A percentile compares a stretch with the other conserved stretches of the same genome.
These are phyloP conservation scores for Lodderomyces elongisporus DNA, from an alignment of 1,139 yeast genomes.

Conservation along the genomic window DNA sequence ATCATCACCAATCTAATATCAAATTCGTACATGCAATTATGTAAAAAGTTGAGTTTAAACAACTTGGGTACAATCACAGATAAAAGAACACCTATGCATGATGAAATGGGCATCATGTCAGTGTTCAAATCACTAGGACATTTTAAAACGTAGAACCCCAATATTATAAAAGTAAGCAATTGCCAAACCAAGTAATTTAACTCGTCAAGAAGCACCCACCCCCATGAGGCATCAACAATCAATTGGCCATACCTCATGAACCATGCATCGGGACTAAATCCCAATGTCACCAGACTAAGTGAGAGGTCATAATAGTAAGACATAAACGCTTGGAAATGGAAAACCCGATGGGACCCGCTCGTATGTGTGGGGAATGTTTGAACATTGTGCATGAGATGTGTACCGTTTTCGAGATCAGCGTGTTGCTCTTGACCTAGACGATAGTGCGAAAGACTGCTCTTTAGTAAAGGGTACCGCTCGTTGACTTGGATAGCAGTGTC, in stretches of 20 bases:
- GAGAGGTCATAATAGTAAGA: conserved; percentile 18
- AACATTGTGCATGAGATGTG: not conserved
- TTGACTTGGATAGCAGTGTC: conserved; percentile 2
- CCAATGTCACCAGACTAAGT: conserved; percentile 6
- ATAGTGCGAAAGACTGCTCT: conserved; percentile 10
- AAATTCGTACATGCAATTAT: conserved; percentile 6
- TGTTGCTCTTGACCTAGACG: conserved; percentile 3
- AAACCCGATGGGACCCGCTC: not conserved
- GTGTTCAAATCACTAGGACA: too few species aligned
- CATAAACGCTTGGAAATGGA: conserved; percentile 18
- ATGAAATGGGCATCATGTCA: too few species aligned
- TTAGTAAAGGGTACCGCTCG: conserved; percentile 11
- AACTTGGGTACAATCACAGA: conserved; percentile 10
- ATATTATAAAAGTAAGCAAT: conserved; percentile 6
- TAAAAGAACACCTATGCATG: too few species aligned
- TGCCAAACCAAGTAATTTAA: conserved; percentile 11
- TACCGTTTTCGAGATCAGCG: not conserved
- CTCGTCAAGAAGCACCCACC: conserved; percentile 11
- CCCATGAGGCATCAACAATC: conserved; percentile 8
- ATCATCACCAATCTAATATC: conserved; percentile 7
- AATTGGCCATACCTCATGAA: conserved; percentile 13
- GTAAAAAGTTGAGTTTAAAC: conserved; percentile 19
- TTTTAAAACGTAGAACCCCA: too few species aligned
- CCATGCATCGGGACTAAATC: conserved; percentile 12
- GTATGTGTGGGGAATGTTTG: not conserved